Base-by-base conservation (phyloP, 2,329 filamentous ascomycete genomes). In the Microsporum audouinii region DNA sequence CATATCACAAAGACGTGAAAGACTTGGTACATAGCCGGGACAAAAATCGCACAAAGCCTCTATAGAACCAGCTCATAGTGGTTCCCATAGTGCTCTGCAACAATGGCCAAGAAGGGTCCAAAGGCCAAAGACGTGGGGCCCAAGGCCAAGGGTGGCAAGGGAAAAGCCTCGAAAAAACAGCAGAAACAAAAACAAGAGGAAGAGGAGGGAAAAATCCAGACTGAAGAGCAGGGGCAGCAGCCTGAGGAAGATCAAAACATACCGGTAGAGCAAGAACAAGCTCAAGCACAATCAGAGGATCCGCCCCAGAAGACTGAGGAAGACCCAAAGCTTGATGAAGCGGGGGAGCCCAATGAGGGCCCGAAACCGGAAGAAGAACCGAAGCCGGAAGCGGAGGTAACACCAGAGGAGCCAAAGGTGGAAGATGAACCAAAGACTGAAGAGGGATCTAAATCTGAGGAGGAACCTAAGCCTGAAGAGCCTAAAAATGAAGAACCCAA, bases 141-240 rank as follows among this genome's bases (percentile, higher is more conserved):
- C 41, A 63, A 62, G 31, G 61, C 60, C 39, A 65, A 65, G 36
- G 61, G 62, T 45, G 61, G 53, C 36, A 63, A 60, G 14, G 60
- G 62, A 57, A 61, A 56, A 49, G 64, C 29, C 12, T n/a, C 63
- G 23, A 63, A 64, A 49, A 62, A 58, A 14, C 34, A 56, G 33
- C 61, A 64, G 51, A 60, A 61, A 41, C 55, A 62, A 53, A 27
- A 59, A 53, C 39, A 60, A 33, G 58, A 58, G 23, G 43, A 60
- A 33, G 34, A 60, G 27, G 41, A 63, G 45, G 57, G 60, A 36
- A 14, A 36, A 33, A n/a, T 51, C 14, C 57, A 59, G 39, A 59
- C 34, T 12, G 38, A 59, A 10, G 27, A 45, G 31, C 57, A 59
- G 47, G 38, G 4, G 12, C 57, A 43, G 17, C 43, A 31, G 10